Percentiles rank a stretch among this genome's conserved stretches.
These are phyloP conservation scores for Backusella parvicylindrica DNA, from an alignment of 192 early-diverging fungal genomes.

Conservation along the genomic window DNA sequence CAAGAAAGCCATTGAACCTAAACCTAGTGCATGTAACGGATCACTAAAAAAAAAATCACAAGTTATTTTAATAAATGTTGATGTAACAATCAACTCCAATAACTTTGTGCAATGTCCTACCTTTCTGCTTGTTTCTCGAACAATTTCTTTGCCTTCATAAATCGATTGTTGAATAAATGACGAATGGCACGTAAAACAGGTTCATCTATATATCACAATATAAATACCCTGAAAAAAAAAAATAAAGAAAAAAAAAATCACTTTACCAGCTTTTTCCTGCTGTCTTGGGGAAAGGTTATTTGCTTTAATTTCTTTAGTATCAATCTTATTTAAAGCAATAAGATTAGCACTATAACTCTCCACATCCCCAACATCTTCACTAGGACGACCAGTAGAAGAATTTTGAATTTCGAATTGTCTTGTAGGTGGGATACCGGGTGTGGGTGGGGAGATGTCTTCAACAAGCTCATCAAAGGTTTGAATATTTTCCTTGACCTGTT, in stretches of 20 bases:
- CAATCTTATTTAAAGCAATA: conserved; percentile 9
- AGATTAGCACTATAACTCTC: conserved; percentile 12
- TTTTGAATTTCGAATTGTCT: not conserved
- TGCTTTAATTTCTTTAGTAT: conserved; percentile 17
- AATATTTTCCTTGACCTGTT: not conserved
- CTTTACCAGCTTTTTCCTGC: conserved; percentile 25
- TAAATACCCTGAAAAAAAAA: no score
- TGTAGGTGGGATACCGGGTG: conserved; percentile 22
- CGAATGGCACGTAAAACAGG: conserved; percentile 22
- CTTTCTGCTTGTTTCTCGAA: conserved; percentile 42
- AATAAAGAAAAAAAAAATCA: not conserved
- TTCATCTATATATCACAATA: conserved; percentile 13
- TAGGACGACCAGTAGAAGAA: not conserved
- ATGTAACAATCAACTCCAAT: no score
- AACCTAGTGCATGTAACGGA: conserved; percentile 50
- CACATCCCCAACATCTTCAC: conserved; percentile 8
- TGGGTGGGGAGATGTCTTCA: conserved; percentile 21
- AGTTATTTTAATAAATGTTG: conserved; percentile 1
- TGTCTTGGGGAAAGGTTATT: conserved; percentile 23
- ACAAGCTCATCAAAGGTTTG: not conserved
- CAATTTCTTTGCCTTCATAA: conserved; percentile 42
- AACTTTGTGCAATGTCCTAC: conserved; percentile 11
- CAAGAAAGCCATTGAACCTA: conserved; percentile 43
- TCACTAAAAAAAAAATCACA: conserved; percentile 29
- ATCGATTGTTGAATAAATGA: conserved; percentile 53